Evolutionary conservation across 371 early-diverging fungal genomes (phyloP).

Genomic region (Mucor mucedo): DNA sequence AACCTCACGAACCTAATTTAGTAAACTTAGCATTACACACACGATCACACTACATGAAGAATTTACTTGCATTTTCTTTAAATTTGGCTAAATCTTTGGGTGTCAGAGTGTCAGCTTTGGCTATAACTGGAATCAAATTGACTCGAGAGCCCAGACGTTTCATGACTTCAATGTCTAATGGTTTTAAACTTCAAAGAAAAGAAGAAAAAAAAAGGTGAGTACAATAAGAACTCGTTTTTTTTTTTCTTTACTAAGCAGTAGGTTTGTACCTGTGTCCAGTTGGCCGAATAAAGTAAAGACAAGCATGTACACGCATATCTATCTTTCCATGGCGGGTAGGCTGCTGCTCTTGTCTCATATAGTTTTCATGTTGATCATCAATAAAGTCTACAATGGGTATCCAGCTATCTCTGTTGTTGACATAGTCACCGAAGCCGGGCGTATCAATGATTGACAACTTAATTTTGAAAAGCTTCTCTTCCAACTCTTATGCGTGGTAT

Average conservation of each 20-base stretch:
- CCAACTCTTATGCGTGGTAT: constrained; percentile 16
- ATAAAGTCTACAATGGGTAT: constrained; percentile 75
- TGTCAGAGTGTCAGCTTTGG: constrained; percentile 71
- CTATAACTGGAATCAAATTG: constrained; percentile 85
- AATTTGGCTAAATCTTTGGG: constrained; percentile 76
- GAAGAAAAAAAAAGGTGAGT: constrained; percentile 10
- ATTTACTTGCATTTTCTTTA: constrained; percentile 67
- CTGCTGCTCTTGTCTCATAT: constrained; percentile 73
- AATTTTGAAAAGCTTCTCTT: constrained; percentile 67
- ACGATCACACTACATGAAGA: not conserved
- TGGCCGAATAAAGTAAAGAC: constrained; percentile 90
- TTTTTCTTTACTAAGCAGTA: not conserved
- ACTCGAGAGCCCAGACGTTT: constrained; percentile 75
- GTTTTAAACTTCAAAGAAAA: constrained; percentile 68
- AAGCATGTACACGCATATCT: constrained; percentile 82
- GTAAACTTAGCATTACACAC: not conserved
- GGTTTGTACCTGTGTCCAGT: constrained; percentile 77
- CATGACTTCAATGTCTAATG: constrained; percentile 92
- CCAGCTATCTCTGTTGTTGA: constrained; percentile 70
- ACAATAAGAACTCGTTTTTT: constrained; percentile 12
- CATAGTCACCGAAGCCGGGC: constrained; percentile 94
- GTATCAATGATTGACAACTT: constrained; percentile 88
- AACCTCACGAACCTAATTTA: constrained; percentile 67
- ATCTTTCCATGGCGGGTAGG: constrained; percentile 52
- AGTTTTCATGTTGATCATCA: constrained; percentile 91